Evolutionary conservation across 1,139 yeast species (phyloP).

Genomic region (Suzukiozyma palmioleophila): DNA sequence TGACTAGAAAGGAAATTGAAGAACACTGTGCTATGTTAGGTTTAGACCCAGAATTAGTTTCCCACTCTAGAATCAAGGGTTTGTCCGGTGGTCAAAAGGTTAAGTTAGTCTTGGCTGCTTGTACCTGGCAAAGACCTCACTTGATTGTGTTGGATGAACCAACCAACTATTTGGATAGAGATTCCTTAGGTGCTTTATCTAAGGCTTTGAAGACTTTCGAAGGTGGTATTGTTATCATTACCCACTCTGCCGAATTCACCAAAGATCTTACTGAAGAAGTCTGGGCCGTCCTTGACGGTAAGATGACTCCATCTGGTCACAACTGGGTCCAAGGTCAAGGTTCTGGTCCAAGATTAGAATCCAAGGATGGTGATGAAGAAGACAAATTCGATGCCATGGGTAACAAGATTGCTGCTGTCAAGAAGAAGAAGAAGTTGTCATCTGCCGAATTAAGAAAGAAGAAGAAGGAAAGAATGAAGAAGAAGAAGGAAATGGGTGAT

Average conservation of each 20-base stretch:
- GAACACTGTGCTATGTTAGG: constrained; percentile 98
- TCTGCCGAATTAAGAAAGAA: constrained; percentile 99
- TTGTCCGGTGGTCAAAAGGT: constrained; percentile 99
- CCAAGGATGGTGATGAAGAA: constrained; percentile 96
- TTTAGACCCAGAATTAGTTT: constrained; percentile 97
- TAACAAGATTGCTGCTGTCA: constrained; percentile 94
- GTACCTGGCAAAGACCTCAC: constrained; percentile 99
- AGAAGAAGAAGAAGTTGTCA: constrained; percentile 96
- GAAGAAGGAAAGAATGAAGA: constrained; percentile 99
- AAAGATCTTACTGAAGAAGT: constrained; percentile 98
- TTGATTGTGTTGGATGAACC: constrained; percentile 99
- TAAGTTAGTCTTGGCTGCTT: constrained; percentile 98
- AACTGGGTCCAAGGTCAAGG: constrained; percentile 99
- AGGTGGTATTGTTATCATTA: constrained; percentile 99
- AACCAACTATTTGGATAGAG: constrained; percentile 98
- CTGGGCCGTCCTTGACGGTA: constrained; percentile 98
- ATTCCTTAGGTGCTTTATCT: constrained; percentile 98
- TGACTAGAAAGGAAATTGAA: constrained; percentile 99
- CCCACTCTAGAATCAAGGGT: constrained; percentile 99
- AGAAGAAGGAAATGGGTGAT: constrained; percentile 99
- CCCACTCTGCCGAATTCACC: constrained; percentile 99
- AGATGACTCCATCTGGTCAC: constrained; percentile 99
- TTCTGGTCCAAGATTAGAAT: constrained; percentile 95
- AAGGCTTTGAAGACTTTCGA: constrained; percentile 98
- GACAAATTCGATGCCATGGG: constrained; percentile 99